These are phyloP conservation scores for Lactuca saligna DNA, from an alignment of 129 eudicot genomes.

Conservation along the genomic window DNA sequence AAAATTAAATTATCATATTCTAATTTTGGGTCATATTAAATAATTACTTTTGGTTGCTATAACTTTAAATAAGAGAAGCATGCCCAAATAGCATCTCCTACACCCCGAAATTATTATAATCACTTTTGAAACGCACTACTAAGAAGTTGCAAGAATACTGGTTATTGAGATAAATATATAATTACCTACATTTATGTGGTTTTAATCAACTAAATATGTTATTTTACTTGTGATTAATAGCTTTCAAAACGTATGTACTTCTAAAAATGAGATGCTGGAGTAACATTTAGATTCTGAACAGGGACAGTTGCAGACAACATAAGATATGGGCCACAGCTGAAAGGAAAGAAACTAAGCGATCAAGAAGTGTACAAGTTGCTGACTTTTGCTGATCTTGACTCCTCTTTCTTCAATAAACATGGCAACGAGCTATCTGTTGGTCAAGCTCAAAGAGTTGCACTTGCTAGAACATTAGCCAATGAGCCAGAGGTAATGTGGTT, in stretches of 20 bases:
- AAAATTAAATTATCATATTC: neutral
- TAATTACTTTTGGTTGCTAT: no score
- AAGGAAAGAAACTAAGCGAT: constrained; percentile 79
- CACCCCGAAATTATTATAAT: no score
- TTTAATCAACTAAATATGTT: neutral
- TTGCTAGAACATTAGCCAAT: constrained; percentile 91
- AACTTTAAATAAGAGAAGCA: no score
- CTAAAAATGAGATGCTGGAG: neutral
- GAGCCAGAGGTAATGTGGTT: constrained; percentile 73
- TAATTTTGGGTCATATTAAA: neutral
- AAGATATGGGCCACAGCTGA: constrained; percentile 83
- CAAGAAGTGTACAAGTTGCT: constrained; percentile 65
- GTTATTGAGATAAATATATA: no score
- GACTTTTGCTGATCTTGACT: constrained; percentile 75
- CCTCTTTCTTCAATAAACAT: constrained; percentile 57
- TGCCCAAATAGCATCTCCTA: no score
- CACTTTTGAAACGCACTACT: neutral
- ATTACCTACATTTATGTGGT: no score
- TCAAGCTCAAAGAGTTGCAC: constrained; percentile 96
- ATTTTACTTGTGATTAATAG: neutral
- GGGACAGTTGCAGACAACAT: constrained; percentile 92
- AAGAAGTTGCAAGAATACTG: no score
- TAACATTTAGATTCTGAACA: constrained; percentile 23
- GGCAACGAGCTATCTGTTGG: constrained; percentile 83
- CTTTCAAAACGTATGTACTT: no score